Base-by-base conservation (phyloP, 2,329 filamentous ascomycete genomes). In the Didymella pinodella region DNA sequence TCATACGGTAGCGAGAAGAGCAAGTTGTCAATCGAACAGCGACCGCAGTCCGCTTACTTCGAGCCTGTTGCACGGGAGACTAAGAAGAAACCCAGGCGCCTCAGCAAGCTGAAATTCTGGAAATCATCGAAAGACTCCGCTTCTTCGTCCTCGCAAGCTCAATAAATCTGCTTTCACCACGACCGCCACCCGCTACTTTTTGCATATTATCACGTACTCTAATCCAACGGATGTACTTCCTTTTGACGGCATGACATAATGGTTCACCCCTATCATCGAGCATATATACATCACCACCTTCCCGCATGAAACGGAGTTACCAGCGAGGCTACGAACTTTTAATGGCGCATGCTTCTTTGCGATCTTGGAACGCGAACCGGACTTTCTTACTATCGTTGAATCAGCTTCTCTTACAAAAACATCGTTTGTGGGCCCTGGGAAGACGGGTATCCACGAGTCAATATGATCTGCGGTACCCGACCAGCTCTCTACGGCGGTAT, bases 61-160 rank as follows among this genome's bases (percentile, higher is more conserved):
- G 85, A 87, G 44, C 81, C 78, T 40, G 83, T 88, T n/a, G 84
- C 86, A n/a, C 85, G 86, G 31, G 86, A 85, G 69, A 29, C 34
- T 8, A 80, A 80, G 66, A 91, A 88, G 81, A 90, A 88, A 74
- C 81, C 86, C 36, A 90, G 88, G 73, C 85, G 90, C 29, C 78
- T 93, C 36, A 90, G 90, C 73, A 88, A 89, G 50, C 83, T 93
- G 80, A 87, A 89, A 67, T 93, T 93, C 75, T 93, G 90, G 90
- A 91, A 90, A 77, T 64, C 71, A 18, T 65, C 70, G 8, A 77
- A 75, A 63, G 74, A 77, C 34, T 62, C 69, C 16, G 68, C 65
- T n/a, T 52, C 57, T 10, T 61, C 53, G 8, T 64, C 66, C 11
- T 64, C 71, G 25, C 68, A 63, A 49, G 61, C 60, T 45, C 70